Evolutionary conservation across 1,284 basidiomycete genomes (phyloP).

Genomic region (Trichosporon sp.): DNA sequence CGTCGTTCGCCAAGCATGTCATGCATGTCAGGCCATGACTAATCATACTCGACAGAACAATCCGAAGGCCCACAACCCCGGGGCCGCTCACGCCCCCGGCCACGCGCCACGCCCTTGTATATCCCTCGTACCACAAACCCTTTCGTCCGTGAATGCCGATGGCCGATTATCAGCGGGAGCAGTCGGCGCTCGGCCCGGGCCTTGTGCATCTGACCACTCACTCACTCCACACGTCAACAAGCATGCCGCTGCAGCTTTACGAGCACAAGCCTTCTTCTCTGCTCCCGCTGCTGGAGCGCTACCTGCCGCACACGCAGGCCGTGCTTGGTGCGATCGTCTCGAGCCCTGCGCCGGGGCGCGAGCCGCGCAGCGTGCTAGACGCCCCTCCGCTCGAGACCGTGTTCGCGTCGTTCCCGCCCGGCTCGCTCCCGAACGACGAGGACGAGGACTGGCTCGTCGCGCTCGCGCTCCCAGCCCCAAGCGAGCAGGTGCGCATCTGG

Average conservation of each 20-base stretch:
- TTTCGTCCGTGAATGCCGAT: too few relatives aligned
- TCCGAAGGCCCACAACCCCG: too few relatives aligned
- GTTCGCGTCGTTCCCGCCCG: slow-evolving; percentile 12
- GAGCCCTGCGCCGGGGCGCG: neutral
- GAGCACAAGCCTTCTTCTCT: slow-evolving; percentile 15
- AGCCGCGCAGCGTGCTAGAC: neutral
- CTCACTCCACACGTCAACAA: slow-evolving; percentile 25
- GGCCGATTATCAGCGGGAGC: too few relatives aligned
- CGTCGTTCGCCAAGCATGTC: too few relatives aligned
- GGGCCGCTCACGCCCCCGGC: too few relatives aligned
- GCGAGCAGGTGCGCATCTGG: slow-evolving; percentile 23
- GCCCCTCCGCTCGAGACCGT: neutral
- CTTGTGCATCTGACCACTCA: too few relatives aligned
- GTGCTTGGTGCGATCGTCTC: slow-evolving; percentile 19
- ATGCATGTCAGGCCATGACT: too few relatives aligned
- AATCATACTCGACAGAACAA: too few relatives aligned
- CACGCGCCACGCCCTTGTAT: too few relatives aligned
- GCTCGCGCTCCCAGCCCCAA: slow-evolving; percentile 16
- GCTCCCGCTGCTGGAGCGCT: slow-evolving; percentile 16
- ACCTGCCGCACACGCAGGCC: slow-evolving; percentile 20
- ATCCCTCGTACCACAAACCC: too few relatives aligned
- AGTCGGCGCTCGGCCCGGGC: slow-evolving; percentile 39
- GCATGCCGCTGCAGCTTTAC: slow-evolving; percentile 22
- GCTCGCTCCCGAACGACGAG: neutral
- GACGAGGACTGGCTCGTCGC: slow-evolving; percentile 19